These are phyloP conservation scores for Salix koriyanagi DNA, from an alignment of 345 rosid species.

Conservation along the genomic window DNA sequence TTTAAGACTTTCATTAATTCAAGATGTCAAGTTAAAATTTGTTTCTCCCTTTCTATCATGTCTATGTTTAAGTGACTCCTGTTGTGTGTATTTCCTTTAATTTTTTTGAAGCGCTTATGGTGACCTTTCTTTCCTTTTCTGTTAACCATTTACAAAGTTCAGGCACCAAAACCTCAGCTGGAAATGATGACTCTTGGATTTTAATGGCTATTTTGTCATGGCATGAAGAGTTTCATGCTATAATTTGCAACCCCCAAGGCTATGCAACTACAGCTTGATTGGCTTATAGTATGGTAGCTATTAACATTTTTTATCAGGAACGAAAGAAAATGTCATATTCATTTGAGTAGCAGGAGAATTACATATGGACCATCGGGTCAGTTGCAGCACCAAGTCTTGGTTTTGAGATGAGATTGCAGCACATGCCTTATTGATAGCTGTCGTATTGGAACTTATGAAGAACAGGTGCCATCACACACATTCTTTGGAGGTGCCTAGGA, in stretches of 20 bases:
- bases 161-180: neutral
- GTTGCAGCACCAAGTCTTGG: neutral
- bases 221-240: neutral
- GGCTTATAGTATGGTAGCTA: neutral
- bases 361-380: neutral
- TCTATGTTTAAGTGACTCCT: neutral
- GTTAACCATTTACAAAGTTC: neutral
- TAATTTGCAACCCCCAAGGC: neutral
- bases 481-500: neutral
- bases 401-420: neutral
- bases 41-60: neutral
- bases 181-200: neutral
- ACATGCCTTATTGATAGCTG: neutral
- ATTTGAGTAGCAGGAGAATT: neutral
- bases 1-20: neutral
- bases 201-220: neutral
- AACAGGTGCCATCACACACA: neutral
- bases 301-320: neutral
- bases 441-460: neutral
- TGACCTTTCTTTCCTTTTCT: neutral
- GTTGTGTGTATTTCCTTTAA: neutral
- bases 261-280: neutral
- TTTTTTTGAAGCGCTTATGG: neutral
- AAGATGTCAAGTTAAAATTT: neutral
- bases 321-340: neutral